These are phyloP conservation scores for Odonthalia washingtoniensis DNA, from an alignment of 31 red algal species.

Conservation along the genomic window DNA sequence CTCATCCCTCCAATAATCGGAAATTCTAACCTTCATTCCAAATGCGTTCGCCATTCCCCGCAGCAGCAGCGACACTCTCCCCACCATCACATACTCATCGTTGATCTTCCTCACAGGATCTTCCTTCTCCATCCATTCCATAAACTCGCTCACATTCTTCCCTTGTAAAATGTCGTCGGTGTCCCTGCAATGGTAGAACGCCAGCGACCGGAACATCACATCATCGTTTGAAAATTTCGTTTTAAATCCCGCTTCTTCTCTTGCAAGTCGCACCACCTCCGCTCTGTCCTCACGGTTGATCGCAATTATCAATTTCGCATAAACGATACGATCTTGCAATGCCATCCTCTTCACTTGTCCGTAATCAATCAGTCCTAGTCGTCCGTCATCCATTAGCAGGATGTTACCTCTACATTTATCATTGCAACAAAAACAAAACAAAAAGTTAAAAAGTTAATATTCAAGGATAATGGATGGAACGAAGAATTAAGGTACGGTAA, in stretches of 20 bases:
- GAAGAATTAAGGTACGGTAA: no score
- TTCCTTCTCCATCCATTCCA: constrained; percentile 65
- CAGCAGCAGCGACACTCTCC: constrained; percentile 70
- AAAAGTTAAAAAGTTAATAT: no score
- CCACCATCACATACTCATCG: constrained; percentile 80
- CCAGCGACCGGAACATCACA: constrained; percentile 63
- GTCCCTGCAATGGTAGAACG: constrained; percentile 77
- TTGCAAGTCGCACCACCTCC: constrained; percentile 73
- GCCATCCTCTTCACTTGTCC: constrained; percentile 84
- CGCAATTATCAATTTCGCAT: constrained; percentile 81
- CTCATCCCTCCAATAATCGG: constrained; percentile 73
- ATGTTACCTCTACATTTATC: no score
- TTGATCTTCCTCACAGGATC: constrained; percentile 77
- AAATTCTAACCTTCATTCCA: constrained; percentile 64
- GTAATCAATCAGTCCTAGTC: constrained; percentile 87
- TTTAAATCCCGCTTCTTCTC: constrained; percentile 72
- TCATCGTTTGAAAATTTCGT: constrained; percentile 64
- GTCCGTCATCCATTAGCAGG: constrained; percentile 78
- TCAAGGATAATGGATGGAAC: no score
- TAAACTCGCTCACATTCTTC: constrained; percentile 79
- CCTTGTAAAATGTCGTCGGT: constrained; percentile 74
- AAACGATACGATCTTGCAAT: constrained; percentile 65
- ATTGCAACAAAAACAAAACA: no score
- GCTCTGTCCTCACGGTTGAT: constrained; percentile 56
- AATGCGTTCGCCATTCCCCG: constrained; percentile 86